Conservation (phyloP, 305 asterid genomes). For the Fraxinus angustifolia region DNA sequence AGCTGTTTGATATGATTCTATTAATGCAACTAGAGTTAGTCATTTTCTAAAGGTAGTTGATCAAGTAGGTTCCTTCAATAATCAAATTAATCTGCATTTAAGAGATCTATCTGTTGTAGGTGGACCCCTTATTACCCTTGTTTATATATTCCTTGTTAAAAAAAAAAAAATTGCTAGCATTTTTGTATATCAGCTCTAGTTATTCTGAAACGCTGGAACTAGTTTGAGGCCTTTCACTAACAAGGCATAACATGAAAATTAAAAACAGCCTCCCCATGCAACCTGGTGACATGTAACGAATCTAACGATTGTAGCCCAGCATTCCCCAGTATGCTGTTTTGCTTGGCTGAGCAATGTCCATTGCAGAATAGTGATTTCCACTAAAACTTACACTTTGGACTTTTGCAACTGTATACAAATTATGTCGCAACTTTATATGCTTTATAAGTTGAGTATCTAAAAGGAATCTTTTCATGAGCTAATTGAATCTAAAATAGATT, state of each 20-base stretch:
- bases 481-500: background rate
- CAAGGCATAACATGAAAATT: background rate
- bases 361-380: background rate
- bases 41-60: background rate
- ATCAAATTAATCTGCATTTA: background rate
- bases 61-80: background rate
- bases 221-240: background rate
- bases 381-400: background rate
- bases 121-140: background rate
- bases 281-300: background rate
- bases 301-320: background rate
- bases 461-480: background rate
- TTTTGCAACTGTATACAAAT: background rate
- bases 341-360: background rate
- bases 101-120: background rate
- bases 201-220: background rate
- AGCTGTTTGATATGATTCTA: constrained; percentile 20
- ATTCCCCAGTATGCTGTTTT: background rate
- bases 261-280: background rate
- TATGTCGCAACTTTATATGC: background rate
- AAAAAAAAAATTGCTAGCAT: background rate
- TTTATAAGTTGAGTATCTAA: background rate
- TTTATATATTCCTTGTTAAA: background rate
- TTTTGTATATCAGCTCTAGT: background rate
- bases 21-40: constrained; percentile 14